Evolutionary conservation across 192 early-diverging fungal genomes (phyloP), one percentile per base, ranked within the genome.

Genomic region (Globomyces pollinis-pini): DNA sequence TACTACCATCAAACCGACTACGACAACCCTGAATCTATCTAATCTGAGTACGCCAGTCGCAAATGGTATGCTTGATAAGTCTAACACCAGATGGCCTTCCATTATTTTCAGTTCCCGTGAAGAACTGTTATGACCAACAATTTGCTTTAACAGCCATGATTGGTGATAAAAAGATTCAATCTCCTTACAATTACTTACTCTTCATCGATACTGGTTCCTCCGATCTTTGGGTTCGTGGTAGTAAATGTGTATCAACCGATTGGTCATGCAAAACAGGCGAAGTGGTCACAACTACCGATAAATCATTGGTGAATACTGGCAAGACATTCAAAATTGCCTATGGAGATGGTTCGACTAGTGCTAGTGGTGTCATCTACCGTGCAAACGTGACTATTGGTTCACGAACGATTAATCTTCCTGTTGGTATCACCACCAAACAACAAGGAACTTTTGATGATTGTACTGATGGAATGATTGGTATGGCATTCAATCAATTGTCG

Each of bases 391-490:
- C 57, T 45, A 23, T 59, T 11, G n/a, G n/a, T n/a, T n/a, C n/a
- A n/a, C n/a, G n/a, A n/a, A n/a, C n/a, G n/a, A n/a, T n/a, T n/a
- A 47, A 47, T 26, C 23, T 59, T 7, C 39, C 32, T 15, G 24
- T 59, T 28, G 39, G 43, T 34, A 33, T 59, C 3, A 24, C 57
- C 20, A 35, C 57, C 45, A 26, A 59, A 41, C 20, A 39, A 55
- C 21, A 35, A 16, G 53, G 57, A 2, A 18, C 20, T 15, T 55
- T 55, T 18, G 28, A 29, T 55, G 57, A 24, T 29, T 23, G 56
- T 3, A 35, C 38, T 23, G 66, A 71, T 38, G 72, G 72, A 38
- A 47, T 74, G 24, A 45, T 72, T 51, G 72, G 72, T 9, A 49
- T 74, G 21, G 72, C 53, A 7, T 74, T 63, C 58, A 32, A 57